Evolutionary conservation across 2,329 filamentous ascomycete species (phyloP), one percentile per base, ranked within the genome.

Genomic region (Fusarium paranaense): DNA sequence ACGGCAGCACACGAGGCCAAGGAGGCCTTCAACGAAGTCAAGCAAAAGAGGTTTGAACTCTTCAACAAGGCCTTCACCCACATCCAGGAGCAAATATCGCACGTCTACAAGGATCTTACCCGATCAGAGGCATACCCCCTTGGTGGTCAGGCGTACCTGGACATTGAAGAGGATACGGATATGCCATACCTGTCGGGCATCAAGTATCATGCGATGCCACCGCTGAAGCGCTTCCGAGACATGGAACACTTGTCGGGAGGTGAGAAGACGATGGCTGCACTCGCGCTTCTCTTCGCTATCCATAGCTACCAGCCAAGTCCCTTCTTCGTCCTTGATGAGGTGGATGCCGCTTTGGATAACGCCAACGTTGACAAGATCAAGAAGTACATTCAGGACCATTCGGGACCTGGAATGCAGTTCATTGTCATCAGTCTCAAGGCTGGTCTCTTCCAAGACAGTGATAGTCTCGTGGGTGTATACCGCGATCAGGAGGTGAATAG

Each of bases 141-240:
- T n/a, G 97, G 97, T 77, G 97, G 97, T 10, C 90, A 92, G 82
- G 90, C 91, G 1, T 98, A 98, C 80, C 91, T 99, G 57, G 95
- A 98, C 80, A 95, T 97, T 67, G 91, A 93, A 82, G 95, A 98
- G 81, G 96, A 99, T 82, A 94, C 93, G n/a, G 95, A 98, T 73
- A 96, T 97, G 79, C 97, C 97, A 1, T 99, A 98, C 82, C 90
- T 98, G 5, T 95, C 94, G 45, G 97, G 97, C 35, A 95, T 99
- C 84, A 98, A 98, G 81, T 99, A 99, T 84, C 95, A 98, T 81
- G 97, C 97, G 72, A 99, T 98, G 95, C 97, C 97, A 22, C 97
- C 97, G 2, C 90, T 98, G 72, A 99, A 99, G 86, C 95, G 97
- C 54, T 99, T 99, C 90, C 91, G 97, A 78, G 97, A 99, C 82